Base-by-base conservation (phyloP, 106 monocot species). In the Dioscorea alata region DNA sequence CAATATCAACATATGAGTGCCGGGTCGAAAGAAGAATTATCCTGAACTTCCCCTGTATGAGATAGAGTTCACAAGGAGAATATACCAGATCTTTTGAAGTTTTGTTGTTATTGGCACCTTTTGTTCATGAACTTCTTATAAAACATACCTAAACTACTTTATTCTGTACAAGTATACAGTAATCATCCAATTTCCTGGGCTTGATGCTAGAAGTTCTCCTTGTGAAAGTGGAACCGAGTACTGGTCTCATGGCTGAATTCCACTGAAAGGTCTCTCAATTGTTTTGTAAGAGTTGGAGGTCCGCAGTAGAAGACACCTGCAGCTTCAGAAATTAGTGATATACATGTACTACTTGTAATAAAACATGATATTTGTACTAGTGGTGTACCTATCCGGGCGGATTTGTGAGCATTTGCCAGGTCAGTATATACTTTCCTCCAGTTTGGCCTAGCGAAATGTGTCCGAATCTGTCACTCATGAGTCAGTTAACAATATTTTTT, bases 261-360 rank as follows among this genome's bases (percentile, higher is more conserved):
- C 35, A 77, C 54, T 18, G 92, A 86, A 71, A 99, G 89, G 48
- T 89, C 84, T 61, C 33, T 89, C 24, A 99, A 65, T 31, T 71
- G 73, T 63, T 92, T 89, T 70, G 92, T 89, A 20, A 97, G 84
- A 22, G 79, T 78, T n/a, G 92, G 79, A 14, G 92, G 77, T 56
- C 97, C 92, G 53, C 97, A 92, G 69, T 97, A 97, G 75, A 92
- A 99, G 23, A 99, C 97, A 70, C 92, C 88, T 88, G 84, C 63
- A 82, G 52, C 8, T 59, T 49, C 67, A 56, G 20, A 58, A 69
- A 25, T 71, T 61, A 50, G 21, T 23, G 8, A 49, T 63, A 2
- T 1, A 63, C 59, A 25, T 17, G 32, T 4, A 51, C 54, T 57
- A 57, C 23, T 19, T 48, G 42, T 2, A 63, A 16, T 63, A 13